Evolutionary conservation across 2,329 filamentous ascomycete genomes (phyloP).

Genomic region (Colletotrichum gloeosporioides): DNA sequence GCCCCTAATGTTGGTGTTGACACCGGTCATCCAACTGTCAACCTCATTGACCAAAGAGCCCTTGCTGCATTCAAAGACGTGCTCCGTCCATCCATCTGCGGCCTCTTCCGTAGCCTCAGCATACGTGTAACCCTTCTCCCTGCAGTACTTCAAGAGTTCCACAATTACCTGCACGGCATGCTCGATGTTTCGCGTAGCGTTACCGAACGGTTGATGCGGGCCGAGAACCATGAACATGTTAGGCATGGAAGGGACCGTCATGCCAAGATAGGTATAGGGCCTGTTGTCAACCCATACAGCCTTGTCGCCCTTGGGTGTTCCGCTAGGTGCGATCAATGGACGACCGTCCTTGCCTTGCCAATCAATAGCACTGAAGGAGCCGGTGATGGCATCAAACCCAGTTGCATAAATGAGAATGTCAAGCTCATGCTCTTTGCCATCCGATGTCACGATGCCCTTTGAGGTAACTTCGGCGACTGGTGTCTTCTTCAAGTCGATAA

Average conservation of each 20-base stretch:
- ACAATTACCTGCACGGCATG: conserved; percentile 44
- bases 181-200: conserved; percentile 45
- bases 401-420: conserved; percentile 34
- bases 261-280: conserved; percentile 45
- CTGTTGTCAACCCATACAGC: conserved; percentile 40
- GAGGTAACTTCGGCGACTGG: conserved; percentile 51
- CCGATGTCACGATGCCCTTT: conserved; percentile 50
- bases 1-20: conserved; percentile 54
- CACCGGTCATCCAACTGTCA: conserved; percentile 61
- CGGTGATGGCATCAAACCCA: conserved; percentile 25
- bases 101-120: conserved; percentile 45
- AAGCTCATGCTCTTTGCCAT: conserved; percentile 50
- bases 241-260: conserved; percentile 44
- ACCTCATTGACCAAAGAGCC: conserved; percentile 52
- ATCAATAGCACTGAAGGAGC: conserved; percentile 36
- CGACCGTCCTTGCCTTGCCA: conserved; percentile 32
- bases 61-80: conserved; percentile 50
- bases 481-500: conserved; percentile 63
- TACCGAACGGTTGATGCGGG: conserved; percentile 48
- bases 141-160: conserved; percentile 36
- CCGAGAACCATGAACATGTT: conserved; percentile 55
- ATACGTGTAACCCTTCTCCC: conserved; percentile 35
- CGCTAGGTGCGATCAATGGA: not conserved
- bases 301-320: conserved; percentile 21
- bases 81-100: conserved; percentile 48